These are phyloP conservation scores for Plasmodium cynomolgi DNA, from an alignment of 169 alveolate genomes.

Conservation along the genomic window DNA sequence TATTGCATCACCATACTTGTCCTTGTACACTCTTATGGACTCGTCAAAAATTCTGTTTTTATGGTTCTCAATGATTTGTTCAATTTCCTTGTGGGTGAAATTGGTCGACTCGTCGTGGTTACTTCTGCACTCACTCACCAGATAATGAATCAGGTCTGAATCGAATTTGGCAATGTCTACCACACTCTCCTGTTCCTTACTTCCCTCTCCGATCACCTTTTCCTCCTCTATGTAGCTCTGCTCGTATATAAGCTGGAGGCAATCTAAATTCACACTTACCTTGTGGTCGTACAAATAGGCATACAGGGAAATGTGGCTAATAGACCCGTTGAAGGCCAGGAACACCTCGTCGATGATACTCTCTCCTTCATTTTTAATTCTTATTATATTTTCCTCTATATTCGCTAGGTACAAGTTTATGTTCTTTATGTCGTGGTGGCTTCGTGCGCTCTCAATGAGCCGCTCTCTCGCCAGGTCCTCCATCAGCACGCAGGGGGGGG, in stretches of 20 bases:
- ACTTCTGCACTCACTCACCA: conserved; percentile 30
- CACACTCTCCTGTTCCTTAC: conserved; percentile 19
- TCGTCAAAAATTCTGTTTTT: conserved; percentile 44
- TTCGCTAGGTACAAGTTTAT: conserved; percentile 33
- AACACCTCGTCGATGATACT: conserved; percentile 52
- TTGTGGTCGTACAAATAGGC: conserved; percentile 56
- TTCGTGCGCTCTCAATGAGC: neutral
- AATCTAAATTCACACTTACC: conserved; percentile 23
- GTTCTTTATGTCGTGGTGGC: conserved; percentile 40
- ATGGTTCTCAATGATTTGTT: conserved; percentile 17
- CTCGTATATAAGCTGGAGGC: conserved; percentile 39
- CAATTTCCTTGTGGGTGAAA: conserved; percentile 32
- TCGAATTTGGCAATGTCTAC: conserved; percentile 50
- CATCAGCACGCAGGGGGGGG: neutral
- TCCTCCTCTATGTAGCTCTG: conserved; percentile 64
- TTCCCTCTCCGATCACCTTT: conserved; percentile 25
- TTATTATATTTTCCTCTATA: conserved; percentile 61
- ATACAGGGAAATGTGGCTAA: conserved; percentile 44
- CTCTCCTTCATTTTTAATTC: conserved; percentile 58
- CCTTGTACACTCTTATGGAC: conserved; percentile 29
- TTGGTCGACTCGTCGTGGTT: neutral
- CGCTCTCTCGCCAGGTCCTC: neutral
- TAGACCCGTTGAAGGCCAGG: conserved; percentile 60
- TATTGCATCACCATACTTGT: conserved; percentile 67
- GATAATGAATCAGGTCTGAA: conserved; percentile 49